Percentiles rank a stretch among this genome's conserved stretches.
phyloP scores from a whole-genome alignment of 805 yeast genomes.

The Saccharomyces eubayanus region DNA sequence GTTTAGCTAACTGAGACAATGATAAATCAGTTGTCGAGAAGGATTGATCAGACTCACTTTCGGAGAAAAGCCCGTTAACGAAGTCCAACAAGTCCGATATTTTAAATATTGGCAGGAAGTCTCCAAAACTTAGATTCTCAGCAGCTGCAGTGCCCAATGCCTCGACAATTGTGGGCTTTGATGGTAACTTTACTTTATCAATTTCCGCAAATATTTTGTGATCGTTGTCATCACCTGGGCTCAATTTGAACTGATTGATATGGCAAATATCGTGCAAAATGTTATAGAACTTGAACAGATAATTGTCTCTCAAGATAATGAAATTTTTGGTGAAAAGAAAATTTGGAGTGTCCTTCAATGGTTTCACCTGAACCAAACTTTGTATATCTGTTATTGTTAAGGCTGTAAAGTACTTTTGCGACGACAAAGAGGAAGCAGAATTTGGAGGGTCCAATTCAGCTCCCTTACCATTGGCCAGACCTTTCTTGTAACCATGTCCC shows the following conservation, averaged over 20 bases:
- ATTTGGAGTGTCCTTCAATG: constrained; percentile 19
- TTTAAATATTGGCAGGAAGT: neutral
- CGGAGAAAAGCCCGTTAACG: neutral
- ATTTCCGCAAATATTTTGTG: neutral
- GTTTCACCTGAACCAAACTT: constrained; percentile 1
- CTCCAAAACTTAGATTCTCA: neutral
- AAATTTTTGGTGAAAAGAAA: constrained; percentile 16
- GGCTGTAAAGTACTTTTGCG: neutral
- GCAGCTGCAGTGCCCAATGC: neutral
- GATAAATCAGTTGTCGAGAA: neutral
- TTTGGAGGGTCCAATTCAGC: neutral
- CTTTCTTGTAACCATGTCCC: neutral
- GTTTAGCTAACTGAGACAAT: neutral
- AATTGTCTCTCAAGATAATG: constrained; percentile 19
- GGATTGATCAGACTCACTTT: neutral
- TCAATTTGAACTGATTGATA: neutral
- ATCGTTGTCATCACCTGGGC: neutral
- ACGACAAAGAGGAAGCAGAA: neutral
- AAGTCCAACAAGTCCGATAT: neutral
- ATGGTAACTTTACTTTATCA: neutral
- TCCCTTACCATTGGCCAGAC: neutral
- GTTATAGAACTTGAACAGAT: constrained; percentile 15
- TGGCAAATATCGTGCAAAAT: constrained; percentile 7
- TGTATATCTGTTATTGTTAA: neutral
- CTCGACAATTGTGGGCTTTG: neutral